phyloP scores from a whole-genome alignment of 2,329 filamentous ascomycete genomes.

The Thielaviopsis musarum region DNA sequence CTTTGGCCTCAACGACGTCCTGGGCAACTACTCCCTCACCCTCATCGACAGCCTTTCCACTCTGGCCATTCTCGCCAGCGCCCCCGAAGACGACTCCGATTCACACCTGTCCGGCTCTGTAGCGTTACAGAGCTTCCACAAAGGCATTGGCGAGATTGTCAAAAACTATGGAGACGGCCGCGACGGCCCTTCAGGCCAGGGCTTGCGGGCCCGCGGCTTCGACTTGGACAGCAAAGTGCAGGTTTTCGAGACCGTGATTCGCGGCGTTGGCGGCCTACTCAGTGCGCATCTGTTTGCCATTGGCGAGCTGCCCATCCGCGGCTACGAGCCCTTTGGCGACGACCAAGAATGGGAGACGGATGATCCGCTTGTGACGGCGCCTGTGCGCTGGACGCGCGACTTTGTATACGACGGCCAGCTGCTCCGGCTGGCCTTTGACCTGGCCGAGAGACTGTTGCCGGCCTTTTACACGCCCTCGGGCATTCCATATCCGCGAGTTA shows the following conservation, averaged over 20 bases:
- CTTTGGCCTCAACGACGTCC: constrained; percentile 80
- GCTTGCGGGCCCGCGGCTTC: constrained; percentile 62
- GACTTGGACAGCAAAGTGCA: constrained; percentile 96
- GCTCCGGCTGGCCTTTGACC: constrained; percentile 71
- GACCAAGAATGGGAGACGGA: constrained; percentile 15
- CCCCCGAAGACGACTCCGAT: constrained; percentile 28
- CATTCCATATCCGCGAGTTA: constrained; percentile 87
- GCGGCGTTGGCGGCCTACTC: constrained; percentile 75
- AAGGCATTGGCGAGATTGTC: constrained; percentile 60
- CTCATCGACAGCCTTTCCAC: constrained; percentile 91
- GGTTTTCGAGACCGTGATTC: constrained; percentile 94
- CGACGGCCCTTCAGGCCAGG: constrained; percentile 48
- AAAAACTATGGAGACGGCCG: constrained; percentile 76
- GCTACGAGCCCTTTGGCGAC: constrained; percentile 43
- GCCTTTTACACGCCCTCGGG: constrained; percentile 86
- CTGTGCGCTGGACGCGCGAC: constrained; percentile 57
- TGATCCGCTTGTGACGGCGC: constrained; percentile 29
- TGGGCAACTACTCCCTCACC: constrained; percentile 93
- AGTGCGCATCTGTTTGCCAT: constrained; percentile 89
- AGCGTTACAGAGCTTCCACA: constrained; percentile 60
- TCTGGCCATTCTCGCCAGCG: constrained; percentile 76
- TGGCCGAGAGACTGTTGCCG: constrained; percentile 68
- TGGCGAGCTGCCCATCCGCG: constrained; percentile 72
- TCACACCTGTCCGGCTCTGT: constrained; percentile 18
- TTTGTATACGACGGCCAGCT: constrained; percentile 82